Conservation (phyloP, 2,329 filamentous ascomycete species). For the Gaeumannomyces tritici region DNA sequence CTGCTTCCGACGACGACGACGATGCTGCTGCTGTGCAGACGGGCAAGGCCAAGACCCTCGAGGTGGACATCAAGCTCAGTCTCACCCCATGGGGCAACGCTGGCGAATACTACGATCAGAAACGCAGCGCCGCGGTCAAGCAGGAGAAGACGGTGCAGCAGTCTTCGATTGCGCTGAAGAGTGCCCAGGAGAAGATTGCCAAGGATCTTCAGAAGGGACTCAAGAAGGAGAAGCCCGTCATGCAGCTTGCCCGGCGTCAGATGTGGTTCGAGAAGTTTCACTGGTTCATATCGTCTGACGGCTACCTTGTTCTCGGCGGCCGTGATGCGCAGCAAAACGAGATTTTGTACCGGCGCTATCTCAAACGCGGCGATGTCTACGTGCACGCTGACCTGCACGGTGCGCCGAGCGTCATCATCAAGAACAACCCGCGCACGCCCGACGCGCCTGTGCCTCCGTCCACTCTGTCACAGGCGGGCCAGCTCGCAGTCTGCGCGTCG, state of each 20-base stretch:
- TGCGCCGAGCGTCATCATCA: constrained; percentile 78
- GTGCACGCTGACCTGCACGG: constrained; percentile 84
- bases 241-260: constrained; percentile 72
- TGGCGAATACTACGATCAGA: constrained; percentile 84
- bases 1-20: constrained; percentile 39
- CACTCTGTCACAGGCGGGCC: constrained; percentile 83
- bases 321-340: constrained; percentile 87
- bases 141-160: constrained; percentile 79
- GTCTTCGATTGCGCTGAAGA: constrained; percentile 75
- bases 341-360: constrained; percentile 75
- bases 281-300: constrained; percentile 93
- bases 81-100: constrained; percentile 85
- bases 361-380: constrained; percentile 85
- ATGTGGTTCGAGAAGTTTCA: constrained; percentile 97
- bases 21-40: constrained; percentile 25
- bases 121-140: constrained; percentile 73
- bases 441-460: constrained; percentile 86
- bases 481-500: constrained; percentile 74
- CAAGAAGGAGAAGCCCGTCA: constrained; percentile 82
- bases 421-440: constrained; percentile 69
- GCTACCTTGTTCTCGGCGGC: constrained; percentile 83
- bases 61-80: constrained; percentile 76
- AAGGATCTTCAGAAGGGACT: constrained; percentile 78
- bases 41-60: constrained; percentile 47
- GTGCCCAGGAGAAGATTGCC: constrained; percentile 78